These are phyloP conservation scores for Solanum clarkiae DNA, from an alignment of 257 asterid genomes.

Conservation along the genomic window DNA sequence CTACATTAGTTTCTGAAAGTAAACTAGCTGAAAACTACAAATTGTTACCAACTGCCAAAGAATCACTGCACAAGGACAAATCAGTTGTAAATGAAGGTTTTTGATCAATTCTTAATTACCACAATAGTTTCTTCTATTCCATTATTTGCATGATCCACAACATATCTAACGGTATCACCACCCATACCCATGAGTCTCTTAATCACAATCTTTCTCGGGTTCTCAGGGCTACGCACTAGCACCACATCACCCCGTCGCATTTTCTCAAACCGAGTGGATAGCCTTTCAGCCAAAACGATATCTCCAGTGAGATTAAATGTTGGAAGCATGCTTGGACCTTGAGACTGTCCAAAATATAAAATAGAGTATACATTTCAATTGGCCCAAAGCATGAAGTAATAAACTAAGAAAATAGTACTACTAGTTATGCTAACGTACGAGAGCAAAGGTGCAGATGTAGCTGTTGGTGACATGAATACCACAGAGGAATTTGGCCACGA, in stretches of 20 bases:
- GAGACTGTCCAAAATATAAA: slow-evolving; percentile 17
- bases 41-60: background rate
- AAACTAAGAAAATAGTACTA: background rate
- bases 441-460: slow-evolving; percentile 31
- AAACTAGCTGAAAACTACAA: background rate
- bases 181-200: slow-evolving; percentile 62
- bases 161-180: slow-evolving; percentile 49
- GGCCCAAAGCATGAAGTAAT: background rate
- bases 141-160: slow-evolving; percentile 12
- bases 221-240: slow-evolving; percentile 45
- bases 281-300: slow-evolving; percentile 40
- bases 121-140: slow-evolving; percentile 25
- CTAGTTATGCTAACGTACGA: slow-evolving; percentile 15
- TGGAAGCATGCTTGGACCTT: slow-evolving; percentile 85
- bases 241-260: slow-evolving; percentile 58
- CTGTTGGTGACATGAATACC: slow-evolving; percentile 42
- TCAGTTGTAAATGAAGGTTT: background rate
- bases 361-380: background rate
- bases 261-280: slow-evolving; percentile 39
- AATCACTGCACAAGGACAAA: background rate
- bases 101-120: slow-evolving; percentile 22
- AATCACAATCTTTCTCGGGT: slow-evolving; percentile 33
- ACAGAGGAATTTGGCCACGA: slow-evolving; percentile 38
- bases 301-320: slow-evolving; percentile 36
- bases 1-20: background rate